These are phyloP conservation scores for Carex pumila DNA, from an alignment of 176 grass and related monocot species.

Conservation along the genomic window DNA sequence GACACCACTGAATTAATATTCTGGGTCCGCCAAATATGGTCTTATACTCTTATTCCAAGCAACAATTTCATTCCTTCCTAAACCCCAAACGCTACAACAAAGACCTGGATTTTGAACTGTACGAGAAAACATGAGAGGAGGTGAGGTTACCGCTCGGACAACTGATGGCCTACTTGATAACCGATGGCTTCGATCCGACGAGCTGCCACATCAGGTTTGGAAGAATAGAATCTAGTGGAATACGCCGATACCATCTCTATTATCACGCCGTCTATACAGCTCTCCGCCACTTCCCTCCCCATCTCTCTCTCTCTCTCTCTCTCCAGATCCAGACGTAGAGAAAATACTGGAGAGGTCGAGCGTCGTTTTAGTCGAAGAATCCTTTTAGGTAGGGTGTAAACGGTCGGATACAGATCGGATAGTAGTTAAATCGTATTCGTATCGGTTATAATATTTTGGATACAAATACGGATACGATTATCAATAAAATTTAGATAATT, in stretches of 20 bases:
- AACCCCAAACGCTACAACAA: neutral
- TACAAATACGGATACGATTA: no score
- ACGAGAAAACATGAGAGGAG: neutral
- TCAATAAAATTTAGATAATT: no score
- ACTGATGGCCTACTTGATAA: constrained; percentile 92
- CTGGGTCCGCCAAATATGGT: neutral
- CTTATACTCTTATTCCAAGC: neutral
- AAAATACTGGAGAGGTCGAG: neutral
- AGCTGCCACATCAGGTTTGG: constrained; percentile 82
- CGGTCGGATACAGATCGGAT: no score
- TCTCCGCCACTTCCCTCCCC: constrained; percentile 85
- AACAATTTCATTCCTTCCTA: neutral
- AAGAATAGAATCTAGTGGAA: constrained; percentile 65
- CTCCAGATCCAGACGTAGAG: neutral
- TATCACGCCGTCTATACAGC: constrained; percentile 66
- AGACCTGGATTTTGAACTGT: neutral
- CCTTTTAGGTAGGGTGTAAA: neutral
- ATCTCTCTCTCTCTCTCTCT: constrained; percentile 16
- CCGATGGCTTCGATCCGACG: constrained; percentile 95
- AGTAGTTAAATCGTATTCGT: no score
- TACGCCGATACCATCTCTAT: constrained; percentile 95
- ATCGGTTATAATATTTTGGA: no score
- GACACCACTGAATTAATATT: neutral
- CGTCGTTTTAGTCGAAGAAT: neutral
- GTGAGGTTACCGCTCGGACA: constrained; percentile 58